Percentiles rank a stretch among this genome's conserved stretches.
phyloP scores from a whole-genome alignment of 1,139 yeast species.

The Geotrichum australiense region DNA sequence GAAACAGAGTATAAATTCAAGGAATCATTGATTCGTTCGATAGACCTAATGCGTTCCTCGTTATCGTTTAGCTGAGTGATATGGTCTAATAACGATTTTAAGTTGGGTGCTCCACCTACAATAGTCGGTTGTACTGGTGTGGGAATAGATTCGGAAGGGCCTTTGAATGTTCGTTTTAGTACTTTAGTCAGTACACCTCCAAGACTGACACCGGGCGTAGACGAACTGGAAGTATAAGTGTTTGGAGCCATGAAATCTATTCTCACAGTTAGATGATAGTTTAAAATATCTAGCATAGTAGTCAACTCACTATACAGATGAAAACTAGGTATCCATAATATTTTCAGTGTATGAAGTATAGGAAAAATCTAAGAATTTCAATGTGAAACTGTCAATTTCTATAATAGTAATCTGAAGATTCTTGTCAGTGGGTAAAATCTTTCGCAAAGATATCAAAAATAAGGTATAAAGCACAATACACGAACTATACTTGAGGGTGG shows the following conservation, averaged over 20 bases:
- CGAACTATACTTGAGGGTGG: too few species aligned
- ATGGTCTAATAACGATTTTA: slow-evolving; percentile 41
- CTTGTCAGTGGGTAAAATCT: too few species aligned
- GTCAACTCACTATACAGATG: neutral
- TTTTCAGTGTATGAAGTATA: too few species aligned
- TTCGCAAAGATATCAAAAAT: too few species aligned
- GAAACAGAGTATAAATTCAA: slow-evolving; percentile 49
- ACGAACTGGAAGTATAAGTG: neutral
- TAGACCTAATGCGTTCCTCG: slow-evolving; percentile 46
- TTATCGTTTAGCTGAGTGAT: slow-evolving; percentile 36
- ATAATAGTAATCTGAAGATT: too few species aligned
- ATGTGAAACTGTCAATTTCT: too few species aligned
- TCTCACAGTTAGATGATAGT: neutral
- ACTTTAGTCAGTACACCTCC: slow-evolving; percentile 9
- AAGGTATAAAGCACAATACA: too few species aligned
- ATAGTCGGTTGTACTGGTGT: slow-evolving; percentile 46
- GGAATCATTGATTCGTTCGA: slow-evolving; percentile 45
- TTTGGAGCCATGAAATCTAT: slow-evolving; percentile 3
- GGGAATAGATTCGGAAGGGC: slow-evolving; percentile 29
- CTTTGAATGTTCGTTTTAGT: slow-evolving; percentile 46
- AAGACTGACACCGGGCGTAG: slow-evolving; percentile 4
- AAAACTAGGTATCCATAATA: neutral
- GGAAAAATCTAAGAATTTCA: too few species aligned
- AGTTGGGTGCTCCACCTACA: slow-evolving; percentile 55
- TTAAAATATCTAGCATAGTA: too few species aligned